These are phyloP conservation scores for Metschnikowia similis DNA, from an alignment of 805 yeast species.

Conservation along the genomic window DNA sequence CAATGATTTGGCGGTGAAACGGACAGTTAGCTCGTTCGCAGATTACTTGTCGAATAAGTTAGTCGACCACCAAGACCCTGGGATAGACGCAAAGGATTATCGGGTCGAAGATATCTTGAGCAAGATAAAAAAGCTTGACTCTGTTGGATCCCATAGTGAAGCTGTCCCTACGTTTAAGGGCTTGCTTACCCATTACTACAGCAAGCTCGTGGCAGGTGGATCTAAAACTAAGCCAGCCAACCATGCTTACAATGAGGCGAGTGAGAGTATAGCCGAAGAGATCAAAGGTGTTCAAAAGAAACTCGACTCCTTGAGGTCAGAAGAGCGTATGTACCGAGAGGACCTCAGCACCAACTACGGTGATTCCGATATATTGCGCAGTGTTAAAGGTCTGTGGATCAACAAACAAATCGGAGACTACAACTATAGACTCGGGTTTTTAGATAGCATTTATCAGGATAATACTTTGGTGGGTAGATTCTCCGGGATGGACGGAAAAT, in stretches of 20 bases:
- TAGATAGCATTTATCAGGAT: constrained; percentile 53
- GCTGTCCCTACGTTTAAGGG: constrained; percentile 13
- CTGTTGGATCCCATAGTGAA: neutral
- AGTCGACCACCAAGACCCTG: neutral
- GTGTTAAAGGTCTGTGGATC: constrained; percentile 49
- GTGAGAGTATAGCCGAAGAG: constrained; percentile 2
- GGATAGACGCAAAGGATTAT: neutral
- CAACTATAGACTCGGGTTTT: constrained; percentile 58
- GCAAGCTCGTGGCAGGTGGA: neutral
- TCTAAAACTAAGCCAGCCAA: neutral
- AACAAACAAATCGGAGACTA: constrained; percentile 60
- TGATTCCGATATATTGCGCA: constrained; percentile 58
- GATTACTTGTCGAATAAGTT: constrained; percentile 42
- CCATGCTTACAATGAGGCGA: neutral
- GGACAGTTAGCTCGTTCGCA: constrained; percentile 54
- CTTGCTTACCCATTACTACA: constrained; percentile 24
- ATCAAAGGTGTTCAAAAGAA: constrained; percentile 18
- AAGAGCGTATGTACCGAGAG: constrained; percentile 15
- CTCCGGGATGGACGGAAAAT: constrained; percentile 23
- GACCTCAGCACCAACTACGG: constrained; percentile 45
- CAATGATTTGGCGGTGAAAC: constrained; percentile 83
- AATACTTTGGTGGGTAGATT: constrained; percentile 20
- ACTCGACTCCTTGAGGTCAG: constrained; percentile 11
- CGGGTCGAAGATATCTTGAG: neutral
- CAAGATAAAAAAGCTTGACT: neutral